Conservation (phyloP, 2,329 filamentous ascomycete species). For the Aaosphaeria pasadenensis region DNA sequence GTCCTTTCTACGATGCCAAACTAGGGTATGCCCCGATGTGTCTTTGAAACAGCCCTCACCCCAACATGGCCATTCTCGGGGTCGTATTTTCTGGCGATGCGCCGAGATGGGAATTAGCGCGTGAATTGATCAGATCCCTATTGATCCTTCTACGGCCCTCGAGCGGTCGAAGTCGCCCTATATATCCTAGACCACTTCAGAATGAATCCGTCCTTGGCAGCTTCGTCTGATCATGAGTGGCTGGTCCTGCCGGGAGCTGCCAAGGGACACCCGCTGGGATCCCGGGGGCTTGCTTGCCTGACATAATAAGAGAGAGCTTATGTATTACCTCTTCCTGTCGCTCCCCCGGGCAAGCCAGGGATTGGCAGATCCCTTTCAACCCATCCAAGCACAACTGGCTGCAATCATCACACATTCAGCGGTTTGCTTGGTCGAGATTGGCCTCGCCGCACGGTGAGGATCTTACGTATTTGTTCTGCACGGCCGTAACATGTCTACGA, state of each 20-base stretch:
- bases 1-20: background rate
- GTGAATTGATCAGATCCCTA: conserved; percentile 7
- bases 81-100: conserved; percentile 5
- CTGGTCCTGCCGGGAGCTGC: background rate
- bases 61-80: background rate
- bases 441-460: too few relatives aligned
- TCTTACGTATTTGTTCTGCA: background rate
- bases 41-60: conserved; percentile 6
- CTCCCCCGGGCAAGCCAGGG: too few relatives aligned
- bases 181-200: background rate
- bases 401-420: too few relatives aligned
- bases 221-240: too few relatives aligned
- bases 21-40: background rate
- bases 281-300: background rate
- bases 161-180: conserved; percentile 2
- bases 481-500: background rate
- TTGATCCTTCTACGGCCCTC: conserved; percentile 5
- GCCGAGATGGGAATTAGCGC: background rate
- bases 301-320: background rate
- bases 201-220: background rate
- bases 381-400: too few relatives aligned
- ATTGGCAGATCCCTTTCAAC: too few relatives aligned
- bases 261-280: background rate
- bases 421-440: too few relatives aligned
- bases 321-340: background rate